These are phyloP conservation scores for Fraxinus floribunda DNA, from an alignment of 305 asterid species.

Conservation along the genomic window DNA sequence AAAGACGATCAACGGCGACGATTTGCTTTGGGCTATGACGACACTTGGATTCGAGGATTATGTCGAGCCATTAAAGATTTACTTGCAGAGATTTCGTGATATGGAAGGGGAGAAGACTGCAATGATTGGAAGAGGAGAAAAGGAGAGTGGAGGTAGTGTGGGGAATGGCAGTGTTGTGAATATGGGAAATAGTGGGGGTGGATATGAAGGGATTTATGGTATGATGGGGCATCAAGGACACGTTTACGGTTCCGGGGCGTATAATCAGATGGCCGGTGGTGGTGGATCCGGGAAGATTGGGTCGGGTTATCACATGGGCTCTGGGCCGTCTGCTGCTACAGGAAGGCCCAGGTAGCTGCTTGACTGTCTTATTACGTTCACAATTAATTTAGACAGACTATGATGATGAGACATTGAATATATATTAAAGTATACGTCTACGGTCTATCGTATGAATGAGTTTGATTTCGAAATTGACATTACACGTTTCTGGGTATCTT, in stretches of 20 bases:
- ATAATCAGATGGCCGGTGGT: constrained; percentile 21
- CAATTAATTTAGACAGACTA: neutral
- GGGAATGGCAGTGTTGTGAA: constrained; percentile 43
- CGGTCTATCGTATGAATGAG: neutral
- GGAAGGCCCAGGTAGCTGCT: constrained; percentile 24
- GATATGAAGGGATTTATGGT: constrained; percentile 48
- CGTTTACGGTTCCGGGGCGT: constrained; percentile 44
- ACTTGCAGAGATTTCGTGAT: constrained; percentile 79
- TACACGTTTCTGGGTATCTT: neutral
- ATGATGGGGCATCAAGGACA: constrained; percentile 57
- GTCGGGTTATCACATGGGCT: neutral
- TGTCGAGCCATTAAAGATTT: constrained; percentile 72
- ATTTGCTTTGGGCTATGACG: constrained; percentile 84
- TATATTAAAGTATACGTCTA: neutral
- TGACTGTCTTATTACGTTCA: neutral
- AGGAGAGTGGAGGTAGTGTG: constrained; percentile 24
- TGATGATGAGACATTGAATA: neutral
- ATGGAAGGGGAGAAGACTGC: constrained; percentile 77
- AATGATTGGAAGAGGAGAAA: constrained; percentile 51
- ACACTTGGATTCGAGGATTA: constrained; percentile 83
- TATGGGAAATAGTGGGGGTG: constrained; percentile 38
- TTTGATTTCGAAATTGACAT: neutral
- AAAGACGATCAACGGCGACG: constrained; percentile 87
- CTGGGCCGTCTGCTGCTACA: constrained; percentile 19
- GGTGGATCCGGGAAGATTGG: neutral